Conservation (phyloP, 176 grass and related monocot species). For the Carex myosuroides region DNA sequence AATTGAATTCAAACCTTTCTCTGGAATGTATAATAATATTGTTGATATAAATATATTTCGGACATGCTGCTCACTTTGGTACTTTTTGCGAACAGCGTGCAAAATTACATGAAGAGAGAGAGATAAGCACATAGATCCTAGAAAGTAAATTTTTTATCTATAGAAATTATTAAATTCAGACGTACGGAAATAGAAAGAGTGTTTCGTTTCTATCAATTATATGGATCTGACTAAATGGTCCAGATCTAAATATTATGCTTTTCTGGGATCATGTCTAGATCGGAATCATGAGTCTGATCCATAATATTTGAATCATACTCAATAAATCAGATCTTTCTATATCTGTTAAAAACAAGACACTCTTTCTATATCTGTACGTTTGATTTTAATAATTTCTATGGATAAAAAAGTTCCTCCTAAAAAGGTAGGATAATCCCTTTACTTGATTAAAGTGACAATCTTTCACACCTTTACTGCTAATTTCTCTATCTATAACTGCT, state of each 20-base stretch:
- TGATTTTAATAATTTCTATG: no score
- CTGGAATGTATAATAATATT: neutral
- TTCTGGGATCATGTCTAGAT: no score
- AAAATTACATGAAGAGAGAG: neutral
- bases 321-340: no score
- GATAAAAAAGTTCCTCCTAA: neutral
- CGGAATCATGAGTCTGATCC: no score
- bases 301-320: no score
- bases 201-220: no score
- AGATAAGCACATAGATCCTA: neutral
- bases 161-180: no score
- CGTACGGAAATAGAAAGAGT: no score
- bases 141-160: neutral
- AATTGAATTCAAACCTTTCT: neutral
- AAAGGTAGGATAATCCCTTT: slow-evolving; percentile 6
- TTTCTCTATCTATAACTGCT: neutral
- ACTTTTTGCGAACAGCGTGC: neutral
- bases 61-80: neutral
- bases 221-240: no score
- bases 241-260: no score
- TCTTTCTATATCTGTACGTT: no score
- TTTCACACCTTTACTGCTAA: neutral
- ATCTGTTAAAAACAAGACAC: no score
- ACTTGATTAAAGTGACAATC: neutral
- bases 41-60: neutral